Conservation (phyloP, 1,284 basidiomycete genomes). For the Pyrrhoderma noxium region DNA sequence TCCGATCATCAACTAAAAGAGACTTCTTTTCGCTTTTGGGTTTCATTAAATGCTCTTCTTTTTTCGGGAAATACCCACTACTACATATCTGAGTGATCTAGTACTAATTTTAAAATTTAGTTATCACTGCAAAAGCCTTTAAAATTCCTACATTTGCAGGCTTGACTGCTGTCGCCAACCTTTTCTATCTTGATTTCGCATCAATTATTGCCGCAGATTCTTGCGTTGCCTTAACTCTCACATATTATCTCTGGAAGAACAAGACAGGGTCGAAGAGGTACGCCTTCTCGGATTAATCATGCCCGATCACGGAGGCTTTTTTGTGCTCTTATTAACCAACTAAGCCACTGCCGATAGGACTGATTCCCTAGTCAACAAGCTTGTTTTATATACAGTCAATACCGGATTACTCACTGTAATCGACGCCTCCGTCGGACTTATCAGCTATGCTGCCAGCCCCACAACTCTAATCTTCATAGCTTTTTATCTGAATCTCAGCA, state of each 20-base stretch:
- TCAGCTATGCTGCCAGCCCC: slow-evolving; percentile 30
- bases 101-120: background rate
- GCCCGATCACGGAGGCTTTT: background rate
- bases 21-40: too few relatives aligned
- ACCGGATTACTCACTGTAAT: slow-evolving; percentile 24
- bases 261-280: slow-evolving; percentile 33
- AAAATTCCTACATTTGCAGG: slow-evolving; percentile 19
- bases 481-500: slow-evolving; percentile 33
- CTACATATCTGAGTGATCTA: too few relatives aligned
- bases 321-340: background rate
- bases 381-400: slow-evolving; percentile 34
- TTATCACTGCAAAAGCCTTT: slow-evolving; percentile 18
- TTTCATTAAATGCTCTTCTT: too few relatives aligned
- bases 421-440: background rate
- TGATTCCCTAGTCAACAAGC: slow-evolving; percentile 30
- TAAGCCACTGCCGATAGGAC: slow-evolving; percentile 23
- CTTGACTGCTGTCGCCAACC: slow-evolving; percentile 18
- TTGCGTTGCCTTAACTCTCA: slow-evolving; percentile 29
- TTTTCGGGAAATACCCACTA: too few relatives aligned
- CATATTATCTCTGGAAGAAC: slow-evolving; percentile 27
- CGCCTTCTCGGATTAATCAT: slow-evolving; percentile 2
- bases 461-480: slow-evolving; percentile 33
- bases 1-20: background rate
- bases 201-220: slow-evolving; percentile 27
- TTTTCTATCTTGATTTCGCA: slow-evolving; percentile 26